phyloP scores from a whole-genome alignment of 352 stramenopile species.

The Phytophthora crassamura region DNA sequence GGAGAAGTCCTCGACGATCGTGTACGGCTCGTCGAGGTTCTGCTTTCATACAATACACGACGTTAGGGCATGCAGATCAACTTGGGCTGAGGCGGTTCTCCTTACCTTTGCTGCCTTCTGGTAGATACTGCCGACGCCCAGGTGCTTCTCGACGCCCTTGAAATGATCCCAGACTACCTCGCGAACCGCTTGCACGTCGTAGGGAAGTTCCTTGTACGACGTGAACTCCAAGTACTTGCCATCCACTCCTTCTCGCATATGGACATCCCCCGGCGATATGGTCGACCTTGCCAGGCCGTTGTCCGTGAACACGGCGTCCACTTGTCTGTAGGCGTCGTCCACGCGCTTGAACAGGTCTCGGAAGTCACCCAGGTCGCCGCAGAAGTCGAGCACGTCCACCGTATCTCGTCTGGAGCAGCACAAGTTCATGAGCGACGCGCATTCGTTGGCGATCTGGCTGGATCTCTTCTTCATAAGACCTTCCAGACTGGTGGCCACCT shows the following conservation, averaged over 20 bases:
- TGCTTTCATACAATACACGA: constrained; percentile 3
- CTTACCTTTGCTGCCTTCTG: constrained; percentile 35
- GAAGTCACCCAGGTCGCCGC: constrained; percentile 29
- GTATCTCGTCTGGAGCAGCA: constrained; percentile 15
- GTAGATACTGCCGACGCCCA: constrained; percentile 35
- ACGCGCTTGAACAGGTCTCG: constrained; percentile 24
- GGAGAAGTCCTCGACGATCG: constrained; percentile 61
- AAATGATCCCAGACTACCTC: constrained; percentile 36
- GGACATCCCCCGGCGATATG: constrained; percentile 25
- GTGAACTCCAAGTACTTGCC: constrained; percentile 35
- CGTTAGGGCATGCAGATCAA: not conserved
- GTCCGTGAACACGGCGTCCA: constrained; percentile 29
- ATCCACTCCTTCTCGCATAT: constrained; percentile 26
- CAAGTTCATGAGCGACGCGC: constrained; percentile 19
- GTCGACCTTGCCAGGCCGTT: constrained; percentile 27
- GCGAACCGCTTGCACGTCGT: constrained; percentile 10
- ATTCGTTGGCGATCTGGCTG: constrained; percentile 23
- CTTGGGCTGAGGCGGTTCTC: no score
- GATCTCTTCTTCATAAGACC: constrained; percentile 33
- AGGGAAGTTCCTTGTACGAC: constrained; percentile 29
- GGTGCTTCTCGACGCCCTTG: constrained; percentile 40
- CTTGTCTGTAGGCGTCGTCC: constrained; percentile 19
- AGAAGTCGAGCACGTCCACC: constrained; percentile 27
- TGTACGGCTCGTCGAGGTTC: constrained; percentile 54
- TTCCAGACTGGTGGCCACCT: constrained; percentile 41